phyloP scores from a whole-genome alignment of 1,284 basidiomycete genomes.

The Ceratobasidium sp. region DNA sequence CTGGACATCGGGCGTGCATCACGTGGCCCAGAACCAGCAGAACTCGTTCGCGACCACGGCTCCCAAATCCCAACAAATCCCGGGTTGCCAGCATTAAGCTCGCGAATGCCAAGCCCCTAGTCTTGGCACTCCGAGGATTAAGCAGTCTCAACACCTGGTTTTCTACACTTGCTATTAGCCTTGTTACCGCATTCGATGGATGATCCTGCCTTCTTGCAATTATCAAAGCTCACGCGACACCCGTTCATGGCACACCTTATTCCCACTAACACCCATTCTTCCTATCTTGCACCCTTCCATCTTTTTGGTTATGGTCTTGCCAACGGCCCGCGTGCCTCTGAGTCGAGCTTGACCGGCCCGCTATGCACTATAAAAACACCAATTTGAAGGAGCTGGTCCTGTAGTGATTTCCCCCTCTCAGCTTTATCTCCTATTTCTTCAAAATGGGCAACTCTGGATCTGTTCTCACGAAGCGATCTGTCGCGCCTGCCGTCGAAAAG shows the following conservation, averaged over 20 bases:
- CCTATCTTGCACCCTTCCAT: conserved; percentile 9
- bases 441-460: conserved; percentile 43
- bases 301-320: neutral
- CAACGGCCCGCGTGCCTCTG: conserved; percentile 2
- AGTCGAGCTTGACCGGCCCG: conserved; percentile 8
- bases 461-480: conserved; percentile 26
- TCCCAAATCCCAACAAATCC: neutral
- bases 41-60: conserved; percentile 8
- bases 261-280: conserved; percentile 22
- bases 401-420: neutral
- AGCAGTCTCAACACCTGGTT: conserved; percentile 14
- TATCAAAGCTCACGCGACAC: neutral
- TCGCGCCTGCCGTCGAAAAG: conserved; percentile 19
- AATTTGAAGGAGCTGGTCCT: neutral
- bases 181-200: neutral
- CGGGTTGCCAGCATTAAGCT: conserved; percentile 32
- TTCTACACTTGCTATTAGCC: neutral
- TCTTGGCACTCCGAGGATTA: conserved; percentile 41
- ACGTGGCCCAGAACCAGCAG: conserved; percentile 9
- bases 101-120: neutral
- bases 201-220: conserved; percentile 10
- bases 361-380: conserved; percentile 18
- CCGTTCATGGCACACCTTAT: conserved; percentile 3
- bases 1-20: neutral
- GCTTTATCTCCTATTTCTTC: neutral